Percentiles rank a stretch among this genome's conserved stretches.
Conservation (phyloP, 768 basidiomycete species). For the Trametes sanguinea region DNA sequence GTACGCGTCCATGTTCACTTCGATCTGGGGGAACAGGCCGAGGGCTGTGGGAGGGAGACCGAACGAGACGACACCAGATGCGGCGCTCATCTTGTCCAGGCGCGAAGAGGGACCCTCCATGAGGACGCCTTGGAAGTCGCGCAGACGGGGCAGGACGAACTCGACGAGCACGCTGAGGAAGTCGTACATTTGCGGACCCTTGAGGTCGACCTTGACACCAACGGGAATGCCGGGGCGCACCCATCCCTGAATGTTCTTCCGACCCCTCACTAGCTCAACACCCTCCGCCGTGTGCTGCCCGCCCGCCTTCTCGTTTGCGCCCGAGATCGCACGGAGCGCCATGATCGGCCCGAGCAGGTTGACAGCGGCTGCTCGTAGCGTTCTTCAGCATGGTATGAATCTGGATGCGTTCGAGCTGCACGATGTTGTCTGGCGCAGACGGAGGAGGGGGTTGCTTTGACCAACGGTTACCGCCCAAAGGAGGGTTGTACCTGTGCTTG, state of each 20-base stretch:
- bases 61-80: conserved; percentile 86
- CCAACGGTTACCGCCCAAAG: conserved; percentile 69
- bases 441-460: conserved; percentile 69
- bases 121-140: conserved; percentile 84
- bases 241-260: conserved; percentile 79
- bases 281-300: conserved; percentile 71
- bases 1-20: conserved; percentile 90
- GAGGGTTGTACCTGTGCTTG: conserved; percentile 73
- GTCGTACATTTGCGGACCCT: conserved; percentile 92
- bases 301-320: conserved; percentile 74
- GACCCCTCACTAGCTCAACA: conserved; percentile 72
- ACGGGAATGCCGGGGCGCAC: conserved; percentile 79
- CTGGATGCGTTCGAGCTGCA: conserved; percentile 79
- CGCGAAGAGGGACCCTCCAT: conserved; percentile 77
- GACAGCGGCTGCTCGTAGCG: conserved; percentile 65
- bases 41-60: conserved; percentile 85
- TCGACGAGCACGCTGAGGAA: conserved; percentile 87
- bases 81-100: conserved; percentile 70
- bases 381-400: conserved; percentile 88
- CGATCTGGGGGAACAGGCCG: conserved; percentile 93
- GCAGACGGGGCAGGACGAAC: conserved; percentile 91
- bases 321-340: conserved; percentile 84
- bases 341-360: conserved; percentile 84
- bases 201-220: conserved; percentile 88
- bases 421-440: conserved; percentile 66